A percentile compares a stretch with the other conserved stretches of the same genome.
Conservation (phyloP, 495 filamentous ascomycete genomes). For the Oleoguttula mirabilis region DNA sequence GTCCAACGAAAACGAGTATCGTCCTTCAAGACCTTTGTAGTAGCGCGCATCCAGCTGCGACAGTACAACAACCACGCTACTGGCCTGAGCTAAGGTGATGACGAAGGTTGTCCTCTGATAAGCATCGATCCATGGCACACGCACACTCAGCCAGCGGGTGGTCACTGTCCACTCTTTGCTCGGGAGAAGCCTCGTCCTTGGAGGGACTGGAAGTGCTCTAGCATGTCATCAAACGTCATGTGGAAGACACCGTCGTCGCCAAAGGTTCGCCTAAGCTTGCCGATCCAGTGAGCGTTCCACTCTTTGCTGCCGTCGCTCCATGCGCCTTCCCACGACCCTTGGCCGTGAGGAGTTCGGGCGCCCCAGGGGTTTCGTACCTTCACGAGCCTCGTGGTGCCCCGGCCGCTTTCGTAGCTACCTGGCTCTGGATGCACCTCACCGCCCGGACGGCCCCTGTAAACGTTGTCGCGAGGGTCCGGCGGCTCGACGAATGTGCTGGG, state of each 20-base stretch:
- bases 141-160: constrained; percentile 70
- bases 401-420: too few species aligned
- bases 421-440: too few species aligned
- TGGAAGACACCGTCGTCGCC: constrained; percentile 77
- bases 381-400: too few species aligned
- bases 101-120: constrained; percentile 75
- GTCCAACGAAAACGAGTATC: constrained; percentile 63
- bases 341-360: too few species aligned
- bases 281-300: constrained; percentile 82
- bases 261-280: constrained; percentile 65
- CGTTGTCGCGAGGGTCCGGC: too few species aligned
- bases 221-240: constrained; percentile 67
- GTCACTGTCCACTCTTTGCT: constrained; percentile 66
- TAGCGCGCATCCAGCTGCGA: constrained; percentile 77
- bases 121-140: constrained; percentile 71
- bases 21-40: constrained; percentile 65
- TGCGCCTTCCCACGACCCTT: constrained; percentile 40
- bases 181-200: constrained; percentile 82
- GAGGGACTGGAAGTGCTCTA: constrained; percentile 68
- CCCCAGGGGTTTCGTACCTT: too few species aligned
- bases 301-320: constrained; percentile 66
- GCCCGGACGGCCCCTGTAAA: too few species aligned
- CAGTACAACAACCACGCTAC: constrained; percentile 65
- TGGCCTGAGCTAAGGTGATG: constrained; percentile 50
- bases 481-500: too few species aligned